Evolutionary conservation across 2,329 filamentous ascomycete species (phyloP), one percentile per base, ranked within the genome.

Genomic region (Apiospora koreana): DNA sequence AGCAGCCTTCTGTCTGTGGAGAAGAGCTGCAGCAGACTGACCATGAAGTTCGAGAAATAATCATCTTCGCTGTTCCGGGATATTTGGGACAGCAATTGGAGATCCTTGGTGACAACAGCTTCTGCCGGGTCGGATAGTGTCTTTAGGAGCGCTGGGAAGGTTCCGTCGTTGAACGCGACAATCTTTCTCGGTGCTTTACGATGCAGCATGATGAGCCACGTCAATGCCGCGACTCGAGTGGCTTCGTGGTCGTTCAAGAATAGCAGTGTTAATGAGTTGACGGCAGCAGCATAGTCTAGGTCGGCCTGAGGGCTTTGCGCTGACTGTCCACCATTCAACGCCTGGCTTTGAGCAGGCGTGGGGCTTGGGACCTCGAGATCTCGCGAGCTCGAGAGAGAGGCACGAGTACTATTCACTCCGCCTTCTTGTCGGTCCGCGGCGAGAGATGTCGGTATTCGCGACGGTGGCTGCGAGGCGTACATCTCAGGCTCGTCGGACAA

Each of bases 41-140:
- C 93, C 96, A 99, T 99, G 80, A 99, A 99, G 31, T 95, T 97
- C 1, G 94, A 92, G 79, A 99, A 99, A 81, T 98, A 98, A 74
- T 95, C 94, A 78, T 99, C 96, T 77, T 98, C 96, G 78, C 94
- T 98, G 76, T 98, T 97, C 74, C 93, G 91, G 2, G 95, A 98
- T 69, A 99, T 98, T 75, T 99, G 96, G 0, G 95, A 98, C 2
- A 99, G 86, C 21, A 99, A 86, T 73, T 98, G 93, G 41, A 99
- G 83, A 79, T 99, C 96, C 76, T 96, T 93, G 5, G 94, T 98
- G 1, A 99, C 97, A 8, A 99, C 96, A 23, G 94, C 93, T 79
- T 99, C 96, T 9, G 95, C 93, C 9, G 95, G 94, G 80, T 99
- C 96, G 0, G 95, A 98, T 0, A 99, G 86, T 0, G 96, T 99